Evolutionary conservation across 805 yeast genomes (phyloP), one percentile per base, ranked within the genome.

Genomic region (Myxozyma melibiosi): DNA sequence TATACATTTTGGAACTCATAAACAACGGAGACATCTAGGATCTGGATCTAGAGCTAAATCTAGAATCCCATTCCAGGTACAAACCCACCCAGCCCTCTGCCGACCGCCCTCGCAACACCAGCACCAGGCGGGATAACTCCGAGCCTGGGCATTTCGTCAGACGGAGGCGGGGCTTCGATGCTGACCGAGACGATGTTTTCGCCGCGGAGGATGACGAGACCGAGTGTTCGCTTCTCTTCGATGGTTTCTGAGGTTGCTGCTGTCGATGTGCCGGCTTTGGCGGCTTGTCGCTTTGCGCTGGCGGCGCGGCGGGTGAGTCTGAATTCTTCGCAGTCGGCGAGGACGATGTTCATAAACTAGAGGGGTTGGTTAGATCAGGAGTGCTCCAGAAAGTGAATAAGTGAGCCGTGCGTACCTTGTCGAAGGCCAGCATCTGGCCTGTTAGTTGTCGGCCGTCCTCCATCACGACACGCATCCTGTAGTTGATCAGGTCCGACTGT

Each of bases 351-450:
- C 85, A 91, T 84, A 69, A 86, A 87, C 68, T 66, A 13, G 16
- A 38, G n/a, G 4, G 43, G 37, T 37, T 14, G 41, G 18, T 44
- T 30, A 35, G 38, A 28, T 28, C 50, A 2, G 35, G n/a, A 27
- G 7, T 18, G 38, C 27, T 8, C 24, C 22, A 44, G 24, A n/a
- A n/a, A n/a, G n/a, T n/a, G n/a, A n/a, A n/a, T n/a, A n/a, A n/a
- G n/a, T n/a, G n/a, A n/a, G n/a, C n/a, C n/a, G n/a, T 25, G 38
- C 62, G n/a, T 45, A 67, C 70, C 58, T 85, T 85, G 71, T 94
- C 99, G 70, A 89, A 92, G 6, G 98, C 90, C 61, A 91, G 73
- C 51, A 92, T 78, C 61, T 84, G 84, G 1, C 99, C 99, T 5
- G 84, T 77, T 63, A 88, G 82, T 42, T 83, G 84, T 41, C 95